A percentile compares a stretch with the other conserved stretches of the same genome.
Evolutionary conservation across 2,329 filamentous ascomycete genomes (phyloP).

Genomic region (Xylariales sp.): DNA sequence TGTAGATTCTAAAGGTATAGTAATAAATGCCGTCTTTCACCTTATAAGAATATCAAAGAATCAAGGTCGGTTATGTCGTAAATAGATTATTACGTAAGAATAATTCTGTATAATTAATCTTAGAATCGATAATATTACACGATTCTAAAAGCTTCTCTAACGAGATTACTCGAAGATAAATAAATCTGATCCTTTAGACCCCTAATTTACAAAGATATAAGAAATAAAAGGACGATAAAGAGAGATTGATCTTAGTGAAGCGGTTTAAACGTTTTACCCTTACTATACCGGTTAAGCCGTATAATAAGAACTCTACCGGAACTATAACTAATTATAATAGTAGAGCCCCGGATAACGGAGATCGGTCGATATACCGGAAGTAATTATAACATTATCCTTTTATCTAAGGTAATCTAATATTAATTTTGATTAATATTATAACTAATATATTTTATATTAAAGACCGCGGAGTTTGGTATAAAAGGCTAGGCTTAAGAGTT

Average conservation of each 20-base stretch:
- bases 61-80: too few species aligned
- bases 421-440: not conserved
- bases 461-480: not conserved
- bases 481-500: not conserved
- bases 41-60: too few species aligned
- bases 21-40: too few species aligned
- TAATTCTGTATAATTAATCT: too few species aligned
- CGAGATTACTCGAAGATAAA: too few species aligned
- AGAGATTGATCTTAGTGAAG: not conserved
- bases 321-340: not conserved
- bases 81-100: too few species aligned
- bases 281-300: not conserved
- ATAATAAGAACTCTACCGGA: slow-evolving; percentile 1
- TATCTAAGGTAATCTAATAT: not conserved
- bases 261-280: too few species aligned
- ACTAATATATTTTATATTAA: not conserved
- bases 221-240: not conserved
- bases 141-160: too few species aligned
- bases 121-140: too few species aligned
- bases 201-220: not conserved
- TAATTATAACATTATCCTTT: not conserved
- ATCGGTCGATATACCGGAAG: not conserved
- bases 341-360: not conserved
- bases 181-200: not conserved
- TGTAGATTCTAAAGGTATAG: too few species aligned